These are phyloP conservation scores for Seiridium cupressi DNA, from an alignment of 2,329 filamentous ascomycete genomes.

Conservation along the genomic window DNA sequence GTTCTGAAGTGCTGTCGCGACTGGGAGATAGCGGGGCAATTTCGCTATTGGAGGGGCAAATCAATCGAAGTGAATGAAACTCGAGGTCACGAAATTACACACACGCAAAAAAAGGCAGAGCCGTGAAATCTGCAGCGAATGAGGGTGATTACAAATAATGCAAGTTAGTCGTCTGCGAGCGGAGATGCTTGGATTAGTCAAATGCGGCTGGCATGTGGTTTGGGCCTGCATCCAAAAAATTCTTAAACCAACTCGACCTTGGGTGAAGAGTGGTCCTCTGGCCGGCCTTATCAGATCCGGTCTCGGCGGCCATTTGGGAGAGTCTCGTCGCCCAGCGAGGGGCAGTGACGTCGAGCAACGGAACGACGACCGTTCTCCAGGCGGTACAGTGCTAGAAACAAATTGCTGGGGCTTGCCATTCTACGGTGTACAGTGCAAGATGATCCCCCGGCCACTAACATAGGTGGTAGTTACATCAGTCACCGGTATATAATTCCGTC, in stretches of 20 bases:
- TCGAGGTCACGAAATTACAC: no score
- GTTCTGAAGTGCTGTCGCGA: background rate
- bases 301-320: conserved; percentile 14
- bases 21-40: background rate
- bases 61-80: background rate
- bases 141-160: conserved; percentile 8
- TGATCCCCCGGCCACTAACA: no score
- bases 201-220: conserved; percentile 5
- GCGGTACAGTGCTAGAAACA: no score
- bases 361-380: background rate
- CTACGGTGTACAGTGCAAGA: no score
- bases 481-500: no score
- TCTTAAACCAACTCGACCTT: background rate
- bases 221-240: conserved; percentile 14
- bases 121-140: conserved; percentile 3
- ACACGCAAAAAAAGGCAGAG: background rate
- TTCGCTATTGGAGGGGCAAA: conserved; percentile 4
- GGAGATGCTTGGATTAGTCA: conserved; percentile 20
- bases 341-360: background rate
- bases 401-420: no score
- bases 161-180: conserved; percentile 2
- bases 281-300: conserved; percentile 23
- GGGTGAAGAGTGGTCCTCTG: conserved; percentile 13
- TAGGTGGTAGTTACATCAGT: no score
- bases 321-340: background rate